Evolutionary conservation across 2,329 filamentous ascomycete species (phyloP).

Genomic region (Apiospora pterosperma): DNA sequence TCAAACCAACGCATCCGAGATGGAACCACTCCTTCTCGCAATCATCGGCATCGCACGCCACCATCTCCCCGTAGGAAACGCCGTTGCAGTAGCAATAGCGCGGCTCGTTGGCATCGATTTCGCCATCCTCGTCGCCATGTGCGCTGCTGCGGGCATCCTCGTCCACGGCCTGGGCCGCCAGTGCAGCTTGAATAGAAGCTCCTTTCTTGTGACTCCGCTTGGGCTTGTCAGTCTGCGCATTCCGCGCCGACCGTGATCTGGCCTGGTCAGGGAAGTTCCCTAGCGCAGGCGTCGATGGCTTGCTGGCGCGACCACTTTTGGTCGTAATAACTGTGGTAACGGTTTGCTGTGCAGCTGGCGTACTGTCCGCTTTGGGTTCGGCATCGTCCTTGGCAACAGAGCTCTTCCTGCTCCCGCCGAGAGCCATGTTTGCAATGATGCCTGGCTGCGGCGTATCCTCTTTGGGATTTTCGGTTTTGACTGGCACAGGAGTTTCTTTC

Average conservation of each 20-base stretch:
- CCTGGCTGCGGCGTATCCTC: conserved; percentile 25
- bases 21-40: conserved; percentile 82
- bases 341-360: conserved; percentile 31
- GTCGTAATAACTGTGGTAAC: conserved; percentile 46
- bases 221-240: conserved; percentile 28
- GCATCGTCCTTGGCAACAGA: conserved; percentile 42
- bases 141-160: conserved; percentile 41
- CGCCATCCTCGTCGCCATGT: conserved; percentile 51
- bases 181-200: conserved; percentile 35
- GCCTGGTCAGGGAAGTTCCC: conserved; percentile 56
- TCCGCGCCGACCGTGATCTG: conserved; percentile 52
- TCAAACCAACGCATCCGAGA: conserved; percentile 75
- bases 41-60: conserved; percentile 71
- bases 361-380: conserved; percentile 38
- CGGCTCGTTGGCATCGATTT: conserved; percentile 66
- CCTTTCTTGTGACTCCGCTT: conserved; percentile 61
- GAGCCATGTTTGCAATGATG: conserved; percentile 21
- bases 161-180: conserved; percentile 39
- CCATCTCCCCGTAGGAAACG: conserved; percentile 81
- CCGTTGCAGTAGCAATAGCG: conserved; percentile 78
- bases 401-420: conserved; percentile 35
- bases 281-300: conserved; percentile 62
- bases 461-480: conserved; percentile 35
- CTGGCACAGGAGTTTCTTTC: conserved; percentile 41
- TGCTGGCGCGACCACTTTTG: conserved; percentile 64